Percentiles rank a stretch among this genome's conserved stretches.
These are phyloP conservation scores for Coemansia sp. DNA, from an alignment of 192 early-diverging fungal species.

Conservation along the genomic window DNA sequence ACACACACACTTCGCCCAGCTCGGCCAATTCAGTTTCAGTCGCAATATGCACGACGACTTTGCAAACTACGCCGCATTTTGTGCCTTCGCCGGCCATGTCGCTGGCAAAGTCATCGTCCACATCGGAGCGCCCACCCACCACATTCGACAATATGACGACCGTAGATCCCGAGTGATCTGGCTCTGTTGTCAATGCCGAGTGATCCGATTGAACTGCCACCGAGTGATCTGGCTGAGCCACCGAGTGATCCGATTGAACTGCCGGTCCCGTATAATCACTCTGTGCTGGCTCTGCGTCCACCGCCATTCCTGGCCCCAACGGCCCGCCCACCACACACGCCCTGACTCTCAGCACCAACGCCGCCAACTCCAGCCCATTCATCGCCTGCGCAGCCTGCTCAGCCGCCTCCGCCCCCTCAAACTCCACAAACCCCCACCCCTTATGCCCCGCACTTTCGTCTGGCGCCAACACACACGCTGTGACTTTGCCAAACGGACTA, in stretches of 20 bases:
- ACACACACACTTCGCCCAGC: constrained; percentile 64
- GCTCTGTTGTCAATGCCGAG: too few species aligned
- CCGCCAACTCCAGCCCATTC: constrained; percentile 79
- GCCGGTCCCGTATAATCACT: background rate
- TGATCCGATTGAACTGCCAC: too few species aligned
- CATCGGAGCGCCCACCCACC: constrained; percentile 67
- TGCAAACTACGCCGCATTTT: constrained; percentile 74
- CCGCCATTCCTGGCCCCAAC: constrained; percentile 77
- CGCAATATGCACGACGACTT: constrained; percentile 63
- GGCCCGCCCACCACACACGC: constrained; percentile 75
- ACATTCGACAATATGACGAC: constrained; percentile 70
- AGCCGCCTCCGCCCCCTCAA: constrained; percentile 60
- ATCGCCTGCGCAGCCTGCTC: constrained; percentile 63
- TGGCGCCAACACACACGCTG: constrained; percentile 65
- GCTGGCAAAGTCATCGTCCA: constrained; percentile 78
- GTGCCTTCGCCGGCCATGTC: constrained; percentile 82
- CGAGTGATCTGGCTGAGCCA: too few species aligned
- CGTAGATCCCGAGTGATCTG: too few species aligned
- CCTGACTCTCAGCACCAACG: constrained; percentile 65
- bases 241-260: too few species aligned
- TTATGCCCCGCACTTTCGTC: constrained; percentile 70
- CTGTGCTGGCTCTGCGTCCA: constrained; percentile 57
- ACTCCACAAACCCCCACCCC: constrained; percentile 86
- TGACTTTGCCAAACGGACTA: constrained; percentile 79
- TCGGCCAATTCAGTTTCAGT: constrained; percentile 19